Conservation (phyloP, 2,329 filamentous ascomycete species). For the Coleophoma eucalyptorum region DNA sequence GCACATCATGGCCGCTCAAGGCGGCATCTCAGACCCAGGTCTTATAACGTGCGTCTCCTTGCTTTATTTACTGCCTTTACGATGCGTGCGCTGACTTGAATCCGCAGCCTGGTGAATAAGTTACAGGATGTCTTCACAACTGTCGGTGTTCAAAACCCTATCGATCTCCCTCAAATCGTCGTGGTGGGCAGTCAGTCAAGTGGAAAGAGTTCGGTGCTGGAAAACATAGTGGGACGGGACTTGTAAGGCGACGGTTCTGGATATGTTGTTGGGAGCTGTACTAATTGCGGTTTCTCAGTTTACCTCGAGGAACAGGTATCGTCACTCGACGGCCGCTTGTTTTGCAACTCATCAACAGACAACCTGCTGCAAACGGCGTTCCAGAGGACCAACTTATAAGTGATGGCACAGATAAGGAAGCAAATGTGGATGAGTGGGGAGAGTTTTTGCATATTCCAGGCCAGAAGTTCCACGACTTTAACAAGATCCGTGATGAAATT, state of each 20-base stretch:
- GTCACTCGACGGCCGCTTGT: constrained; percentile 94
- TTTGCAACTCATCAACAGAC: constrained; percentile 94
- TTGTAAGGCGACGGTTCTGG: constrained; percentile 64
- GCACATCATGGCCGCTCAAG: constrained; percentile 30
- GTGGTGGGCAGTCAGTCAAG: constrained; percentile 98
- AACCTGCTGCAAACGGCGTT: constrained; percentile 69
- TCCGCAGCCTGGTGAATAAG: constrained; percentile 83
- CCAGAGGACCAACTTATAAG: constrained; percentile 56
- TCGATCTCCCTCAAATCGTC: constrained; percentile 96
- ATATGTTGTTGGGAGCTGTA: constrained; percentile 5
- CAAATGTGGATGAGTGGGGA: constrained; percentile 95
- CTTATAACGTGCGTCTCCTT: constrained; percentile 54
- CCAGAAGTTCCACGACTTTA: constrained; percentile 97
- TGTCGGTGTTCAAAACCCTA: constrained; percentile 97
- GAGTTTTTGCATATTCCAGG: constrained; percentile 97
- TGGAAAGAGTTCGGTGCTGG: constrained; percentile 97
- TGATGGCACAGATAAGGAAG: constrained; percentile 73
- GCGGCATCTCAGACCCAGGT: constrained; percentile 63
- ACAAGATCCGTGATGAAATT: constrained; percentile 97
- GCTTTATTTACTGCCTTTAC: constrained; percentile 14
- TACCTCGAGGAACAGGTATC: constrained; percentile 96
- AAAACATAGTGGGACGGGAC: constrained; percentile 98
- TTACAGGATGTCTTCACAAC: constrained; percentile 99
- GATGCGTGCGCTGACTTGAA: constrained; percentile 18
- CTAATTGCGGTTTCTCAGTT: constrained; percentile 47